A percentile compares a stretch with the other conserved stretches of the same genome.
phyloP scores from a whole-genome alignment of 208 protist species.

The Herpetomonas samuelpessoai region DNA sequence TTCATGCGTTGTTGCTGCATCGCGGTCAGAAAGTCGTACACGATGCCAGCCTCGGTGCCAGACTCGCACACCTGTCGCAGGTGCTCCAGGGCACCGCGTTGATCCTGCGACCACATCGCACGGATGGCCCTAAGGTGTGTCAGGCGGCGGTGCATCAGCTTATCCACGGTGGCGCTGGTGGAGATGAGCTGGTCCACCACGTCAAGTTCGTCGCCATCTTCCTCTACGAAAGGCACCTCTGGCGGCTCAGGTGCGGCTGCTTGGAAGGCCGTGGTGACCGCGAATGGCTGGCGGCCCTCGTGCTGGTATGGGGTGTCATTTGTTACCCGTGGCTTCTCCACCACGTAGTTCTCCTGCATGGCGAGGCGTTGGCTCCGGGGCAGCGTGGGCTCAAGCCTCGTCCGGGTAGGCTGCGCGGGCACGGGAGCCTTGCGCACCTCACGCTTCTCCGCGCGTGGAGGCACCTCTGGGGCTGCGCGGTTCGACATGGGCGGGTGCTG shows the following conservation, averaged over 20 bases:
- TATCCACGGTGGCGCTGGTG: slow-evolving; percentile 20
- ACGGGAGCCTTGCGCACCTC: neutral
- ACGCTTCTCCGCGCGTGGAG: too few relatives aligned
- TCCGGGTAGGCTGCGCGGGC: neutral
- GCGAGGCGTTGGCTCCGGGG: neutral
- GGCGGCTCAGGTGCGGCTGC: slow-evolving; percentile 3
- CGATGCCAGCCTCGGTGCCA: slow-evolving; percentile 48
- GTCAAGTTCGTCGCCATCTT: slow-evolving; percentile 20
- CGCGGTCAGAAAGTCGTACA: slow-evolving; percentile 64
- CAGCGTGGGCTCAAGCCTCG: neutral
- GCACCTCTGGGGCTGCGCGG: neutral
- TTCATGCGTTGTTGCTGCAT: slow-evolving; percentile 78
- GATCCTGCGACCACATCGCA: slow-evolving; percentile 54
- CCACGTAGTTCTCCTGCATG: slow-evolving; percentile 1
- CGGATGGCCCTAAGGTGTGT: slow-evolving; percentile 46
- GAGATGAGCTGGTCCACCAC: slow-evolving; percentile 31
- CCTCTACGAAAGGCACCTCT: neutral
- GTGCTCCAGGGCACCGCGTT: slow-evolving; percentile 45
- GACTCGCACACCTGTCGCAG: slow-evolving; percentile 38
- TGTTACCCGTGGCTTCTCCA: neutral
- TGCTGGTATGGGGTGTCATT: neutral
- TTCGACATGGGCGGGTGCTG: neutral
- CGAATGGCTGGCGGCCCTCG: neutral
- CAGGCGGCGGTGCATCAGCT: slow-evolving; percentile 44
- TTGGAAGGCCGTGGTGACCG: neutral